phyloP scores from a whole-genome alignment of 164 flowering plant genomes.

The Berberis thunbergii region DNA sequence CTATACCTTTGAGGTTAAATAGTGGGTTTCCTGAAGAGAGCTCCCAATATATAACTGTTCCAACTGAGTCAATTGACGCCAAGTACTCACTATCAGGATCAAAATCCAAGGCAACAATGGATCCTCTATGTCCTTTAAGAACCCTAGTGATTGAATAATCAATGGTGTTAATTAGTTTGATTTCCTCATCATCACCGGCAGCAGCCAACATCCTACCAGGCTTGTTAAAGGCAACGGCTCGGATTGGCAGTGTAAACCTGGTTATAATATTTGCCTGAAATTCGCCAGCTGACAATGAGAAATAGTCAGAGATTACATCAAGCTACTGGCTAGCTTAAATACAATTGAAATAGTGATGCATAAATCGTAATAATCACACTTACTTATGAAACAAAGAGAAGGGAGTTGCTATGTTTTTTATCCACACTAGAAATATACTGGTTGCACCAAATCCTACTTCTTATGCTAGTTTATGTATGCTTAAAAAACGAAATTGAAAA shows the following conservation, averaged over 20 bases:
- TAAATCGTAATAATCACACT: too few species aligned
- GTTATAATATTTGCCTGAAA: slow-evolving; percentile 76
- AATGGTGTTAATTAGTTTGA: slow-evolving; percentile 80
- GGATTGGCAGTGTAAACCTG: slow-evolving; percentile 93
- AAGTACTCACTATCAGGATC: slow-evolving; percentile 82
- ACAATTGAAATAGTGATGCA: too few species aligned
- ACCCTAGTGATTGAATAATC: slow-evolving; percentile 93
- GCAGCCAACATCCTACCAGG: slow-evolving; percentile 91
- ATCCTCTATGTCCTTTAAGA: slow-evolving; percentile 84
- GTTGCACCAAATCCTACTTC: too few species aligned
- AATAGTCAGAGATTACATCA: slow-evolving; percentile 1
- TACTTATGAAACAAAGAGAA: too few species aligned
- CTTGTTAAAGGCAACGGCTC: slow-evolving; percentile 71
- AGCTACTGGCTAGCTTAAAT: too few species aligned
- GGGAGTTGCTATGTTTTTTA: too few species aligned
- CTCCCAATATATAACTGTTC: slow-evolving; percentile 81
- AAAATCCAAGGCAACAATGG: slow-evolving; percentile 72
- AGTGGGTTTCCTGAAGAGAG: slow-evolving; percentile 58
- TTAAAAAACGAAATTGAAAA: too few species aligned
- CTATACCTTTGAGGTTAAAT: slow-evolving; percentile 60
- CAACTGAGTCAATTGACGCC: slow-evolving; percentile 78
- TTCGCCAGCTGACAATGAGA: slow-evolving; percentile 61
- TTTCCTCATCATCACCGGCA: slow-evolving; percentile 98
- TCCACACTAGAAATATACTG: too few species aligned
- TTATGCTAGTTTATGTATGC: too few species aligned